phyloP scores from a whole-genome alignment of 2,329 filamentous ascomycete genomes.

The Orbilia quercus region DNA sequence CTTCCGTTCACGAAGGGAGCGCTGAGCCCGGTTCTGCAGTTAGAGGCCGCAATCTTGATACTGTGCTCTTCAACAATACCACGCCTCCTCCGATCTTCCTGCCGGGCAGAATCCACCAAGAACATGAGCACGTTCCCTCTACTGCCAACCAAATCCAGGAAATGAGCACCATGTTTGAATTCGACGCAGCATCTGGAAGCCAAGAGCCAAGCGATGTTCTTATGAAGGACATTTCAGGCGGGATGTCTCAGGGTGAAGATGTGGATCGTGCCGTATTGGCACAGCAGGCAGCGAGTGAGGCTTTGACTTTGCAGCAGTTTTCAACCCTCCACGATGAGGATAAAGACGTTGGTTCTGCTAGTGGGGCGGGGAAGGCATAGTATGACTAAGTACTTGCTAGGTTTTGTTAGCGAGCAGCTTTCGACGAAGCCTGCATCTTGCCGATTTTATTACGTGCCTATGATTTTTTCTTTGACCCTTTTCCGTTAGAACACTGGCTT shows the following conservation, averaged over 20 bases:
- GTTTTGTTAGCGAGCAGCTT: neutral
- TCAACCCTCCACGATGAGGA: conserved; percentile 49
- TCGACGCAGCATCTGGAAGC: conserved; percentile 47
- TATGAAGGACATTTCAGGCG: conserved; percentile 49
- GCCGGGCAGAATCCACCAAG: conserved; percentile 19
- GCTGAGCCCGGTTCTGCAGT: conserved; percentile 29
- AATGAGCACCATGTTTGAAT: conserved; percentile 54
- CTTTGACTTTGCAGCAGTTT: conserved; percentile 49
- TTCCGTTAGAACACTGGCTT: neutral
- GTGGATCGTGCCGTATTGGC: conserved; percentile 32
- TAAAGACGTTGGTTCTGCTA: conserved; percentile 25
- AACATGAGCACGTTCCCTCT: conserved; percentile 37
- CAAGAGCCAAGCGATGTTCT: conserved; percentile 41
- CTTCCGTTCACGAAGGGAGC: conserved; percentile 22
- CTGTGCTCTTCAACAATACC: conserved; percentile 33
- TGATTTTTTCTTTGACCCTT: conserved; percentile 8
- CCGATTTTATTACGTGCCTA: conserved; percentile 2
- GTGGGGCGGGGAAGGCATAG: conserved; percentile 26
- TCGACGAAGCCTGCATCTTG: neutral
- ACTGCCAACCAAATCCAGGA: conserved; percentile 49
- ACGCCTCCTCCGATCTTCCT: conserved; percentile 42
- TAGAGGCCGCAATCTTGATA: conserved; percentile 34
- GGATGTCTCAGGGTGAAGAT: conserved; percentile 39
- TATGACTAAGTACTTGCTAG: neutral
- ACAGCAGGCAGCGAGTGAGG: conserved; percentile 49